Evolutionary conservation across 139 green algal species (phyloP).

Genomic region (Chlamydomonas sp.): DNA sequence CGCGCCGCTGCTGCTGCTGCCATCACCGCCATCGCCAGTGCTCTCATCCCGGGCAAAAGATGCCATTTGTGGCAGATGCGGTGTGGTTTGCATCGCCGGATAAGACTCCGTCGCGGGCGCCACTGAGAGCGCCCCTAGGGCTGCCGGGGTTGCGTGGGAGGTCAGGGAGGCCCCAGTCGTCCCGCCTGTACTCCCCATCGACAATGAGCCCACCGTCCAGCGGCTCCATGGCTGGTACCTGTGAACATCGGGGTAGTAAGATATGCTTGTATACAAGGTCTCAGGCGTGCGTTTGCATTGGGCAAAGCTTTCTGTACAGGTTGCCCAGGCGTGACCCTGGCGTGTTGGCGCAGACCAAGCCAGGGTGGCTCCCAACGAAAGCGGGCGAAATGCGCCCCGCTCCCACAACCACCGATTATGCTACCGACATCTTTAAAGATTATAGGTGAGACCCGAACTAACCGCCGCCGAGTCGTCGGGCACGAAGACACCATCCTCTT

Average conservation of each 20-base stretch:
- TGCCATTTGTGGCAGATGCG: not conserved
- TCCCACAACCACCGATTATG: not conserved
- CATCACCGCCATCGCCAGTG: conserved; percentile 7
- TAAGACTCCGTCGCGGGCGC: not conserved
- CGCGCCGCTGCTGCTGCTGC: not conserved
- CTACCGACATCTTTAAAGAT: not conserved
- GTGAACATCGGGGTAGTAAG: not conserved
- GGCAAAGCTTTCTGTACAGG: too few species aligned
- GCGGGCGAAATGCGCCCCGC: too few species aligned
- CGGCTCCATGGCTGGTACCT: not conserved
- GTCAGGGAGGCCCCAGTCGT: conserved; percentile 9
- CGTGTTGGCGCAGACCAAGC: too few species aligned
- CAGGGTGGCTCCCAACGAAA: too few species aligned
- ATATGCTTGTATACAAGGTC: not conserved
- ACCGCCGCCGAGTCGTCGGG: conserved; percentile 58
- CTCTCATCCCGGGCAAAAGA: not conserved
- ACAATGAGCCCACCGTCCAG: conserved; percentile 5
- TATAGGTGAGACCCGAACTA: not conserved
- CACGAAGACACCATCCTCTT: conserved; percentile 73
- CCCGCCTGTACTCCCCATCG: conserved; percentile 48
- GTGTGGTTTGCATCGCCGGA: not conserved
- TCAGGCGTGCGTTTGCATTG: too few species aligned
- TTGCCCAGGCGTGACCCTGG: too few species aligned
- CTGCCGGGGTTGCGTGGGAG: conserved; percentile 19
- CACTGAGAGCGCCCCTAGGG: conserved; percentile 9